These are phyloP conservation scores for Scortechinia acanthostroma DNA, from an alignment of 2,329 filamentous ascomycete species.

Conservation along the genomic window DNA sequence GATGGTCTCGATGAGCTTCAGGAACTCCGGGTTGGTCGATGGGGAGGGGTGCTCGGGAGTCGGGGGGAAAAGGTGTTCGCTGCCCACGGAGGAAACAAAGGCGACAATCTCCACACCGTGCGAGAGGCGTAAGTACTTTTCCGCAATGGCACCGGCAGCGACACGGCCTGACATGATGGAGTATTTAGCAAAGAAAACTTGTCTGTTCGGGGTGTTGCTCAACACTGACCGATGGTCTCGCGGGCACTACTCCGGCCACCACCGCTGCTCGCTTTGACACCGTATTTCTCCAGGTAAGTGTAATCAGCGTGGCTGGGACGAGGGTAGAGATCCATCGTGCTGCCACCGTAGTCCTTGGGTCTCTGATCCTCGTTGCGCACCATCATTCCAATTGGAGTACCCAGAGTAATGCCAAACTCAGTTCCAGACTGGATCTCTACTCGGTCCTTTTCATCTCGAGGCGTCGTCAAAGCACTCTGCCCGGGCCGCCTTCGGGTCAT, in stretches of 20 bases:
- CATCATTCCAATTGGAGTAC: constrained; percentile 80
- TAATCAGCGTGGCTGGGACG: constrained; percentile 90
- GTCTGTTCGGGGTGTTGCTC: too few species aligned
- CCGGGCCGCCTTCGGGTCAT: constrained; percentile 85
- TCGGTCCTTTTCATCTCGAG: constrained; percentile 82
- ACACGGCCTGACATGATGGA: constrained; percentile 55
- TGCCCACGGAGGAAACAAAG: constrained; percentile 80
- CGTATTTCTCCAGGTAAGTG: constrained; percentile 97
- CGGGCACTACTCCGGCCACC: constrained; percentile 86
- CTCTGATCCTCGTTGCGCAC: constrained; percentile 90
- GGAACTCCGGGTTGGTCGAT: constrained; percentile 72
- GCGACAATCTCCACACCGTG: constrained; percentile 87
- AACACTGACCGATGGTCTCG: constrained; percentile 70
- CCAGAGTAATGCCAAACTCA: constrained; percentile 81
- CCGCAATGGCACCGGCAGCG: constrained; percentile 82
- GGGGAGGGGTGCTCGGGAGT: constrained; percentile 60
- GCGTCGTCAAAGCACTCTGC: constrained; percentile 83
- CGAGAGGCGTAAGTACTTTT: constrained; percentile 78
- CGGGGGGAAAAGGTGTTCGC: constrained; percentile 69
- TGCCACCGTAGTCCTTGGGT: constrained; percentile 81
- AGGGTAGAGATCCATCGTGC: constrained; percentile 86
- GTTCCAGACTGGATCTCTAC: constrained; percentile 90
- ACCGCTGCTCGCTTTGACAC: constrained; percentile 82
- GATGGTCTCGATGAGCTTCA: constrained; percentile 66
- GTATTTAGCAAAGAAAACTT: constrained; percentile 3